A percentile compares a stretch with the other conserved stretches of the same genome.
phyloP scores from a whole-genome alignment of 1,284 basidiomycete genomes.

The Cutaneotrichosporon curvatum region DNA sequence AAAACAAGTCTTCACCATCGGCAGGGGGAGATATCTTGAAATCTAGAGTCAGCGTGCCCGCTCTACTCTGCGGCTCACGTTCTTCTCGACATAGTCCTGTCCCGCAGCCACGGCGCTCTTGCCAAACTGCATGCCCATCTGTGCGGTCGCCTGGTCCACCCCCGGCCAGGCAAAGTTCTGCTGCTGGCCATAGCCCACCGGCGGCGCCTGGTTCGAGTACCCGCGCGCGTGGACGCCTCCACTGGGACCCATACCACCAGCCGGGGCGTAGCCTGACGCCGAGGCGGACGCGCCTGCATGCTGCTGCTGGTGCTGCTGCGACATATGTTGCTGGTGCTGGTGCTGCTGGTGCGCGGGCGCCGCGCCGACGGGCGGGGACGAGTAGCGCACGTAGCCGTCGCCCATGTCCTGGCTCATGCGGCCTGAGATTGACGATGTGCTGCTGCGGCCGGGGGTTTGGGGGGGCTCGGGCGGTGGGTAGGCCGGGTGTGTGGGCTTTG shows the following conservation, averaged over 20 bases:
- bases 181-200: constrained; percentile 11
- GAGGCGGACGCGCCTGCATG: not conserved
- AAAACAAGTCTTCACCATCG: constrained; percentile 84
- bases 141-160: constrained; percentile 86
- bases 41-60: constrained; percentile 52
- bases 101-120: constrained; percentile 86
- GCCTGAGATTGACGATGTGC: constrained; percentile 38
- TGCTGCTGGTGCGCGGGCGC: constrained; percentile 24
- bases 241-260: not conserved
- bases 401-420: constrained; percentile 46
- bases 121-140: constrained; percentile 94
- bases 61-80: constrained; percentile 53
- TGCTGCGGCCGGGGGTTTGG: constrained; percentile 55
- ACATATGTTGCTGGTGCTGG: not conserved
- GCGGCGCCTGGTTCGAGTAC: constrained; percentile 3
- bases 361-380: constrained; percentile 42
- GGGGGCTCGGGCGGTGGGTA: constrained; percentile 79
- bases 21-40: constrained; percentile 63
- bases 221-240: constrained; percentile 3
- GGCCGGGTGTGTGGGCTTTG: constrained; percentile 80
- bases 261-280: constrained; percentile 6
- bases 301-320: constrained; percentile 13
- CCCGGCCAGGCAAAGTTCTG: constrained; percentile 30
- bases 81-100: constrained; percentile 91
- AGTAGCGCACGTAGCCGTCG: constrained; percentile 43